Percentiles rank a stretch among this genome's conserved stretches.
Evolutionary conservation across 176 grass and related monocot genomes (phyloP).

Genomic region (Juncus effusus): DNA sequence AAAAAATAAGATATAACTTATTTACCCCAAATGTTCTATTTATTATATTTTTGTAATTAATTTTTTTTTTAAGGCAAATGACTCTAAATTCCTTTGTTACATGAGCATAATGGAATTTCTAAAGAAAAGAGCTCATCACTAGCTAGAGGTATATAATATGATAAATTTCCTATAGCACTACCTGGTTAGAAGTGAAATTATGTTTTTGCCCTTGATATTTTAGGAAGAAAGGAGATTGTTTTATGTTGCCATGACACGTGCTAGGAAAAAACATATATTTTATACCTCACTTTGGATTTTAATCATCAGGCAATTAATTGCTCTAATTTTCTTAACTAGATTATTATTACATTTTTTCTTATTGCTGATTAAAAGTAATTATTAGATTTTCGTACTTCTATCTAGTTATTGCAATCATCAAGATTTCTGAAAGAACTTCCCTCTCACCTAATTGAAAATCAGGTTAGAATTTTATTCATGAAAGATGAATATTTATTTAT

Average conservation of each 20-base stretch:
- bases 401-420: slow-evolving; percentile 80
- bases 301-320: slow-evolving; percentile 50
- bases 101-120: slow-evolving; percentile 64
- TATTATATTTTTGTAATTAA: no score
- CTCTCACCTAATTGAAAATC: slow-evolving; percentile 65
- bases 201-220: slow-evolving; percentile 16
- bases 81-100: slow-evolving; percentile 89
- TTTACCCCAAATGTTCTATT: no score
- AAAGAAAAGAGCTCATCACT: slow-evolving; percentile 48
- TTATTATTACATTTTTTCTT: no score
- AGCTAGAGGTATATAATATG: slow-evolving; percentile 60
- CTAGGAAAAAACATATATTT: slow-evolving; percentile 76
- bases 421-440: slow-evolving; percentile 91
- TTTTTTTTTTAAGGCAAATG: no score
- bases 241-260: slow-evolving; percentile 93
- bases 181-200: slow-evolving; percentile 5
- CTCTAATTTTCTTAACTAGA: background rate
- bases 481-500: no score
- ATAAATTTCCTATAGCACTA: no score
- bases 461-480: slow-evolving; percentile 44
- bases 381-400: slow-evolving; percentile 28
- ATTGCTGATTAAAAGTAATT: background rate
- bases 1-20: no score
- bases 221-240: slow-evolving; percentile 92
- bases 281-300: slow-evolving; percentile 69